Evolutionary conservation across 2,329 filamentous ascomycete genomes (phyloP).

Genomic region (Elsinoe arachidis): DNA sequence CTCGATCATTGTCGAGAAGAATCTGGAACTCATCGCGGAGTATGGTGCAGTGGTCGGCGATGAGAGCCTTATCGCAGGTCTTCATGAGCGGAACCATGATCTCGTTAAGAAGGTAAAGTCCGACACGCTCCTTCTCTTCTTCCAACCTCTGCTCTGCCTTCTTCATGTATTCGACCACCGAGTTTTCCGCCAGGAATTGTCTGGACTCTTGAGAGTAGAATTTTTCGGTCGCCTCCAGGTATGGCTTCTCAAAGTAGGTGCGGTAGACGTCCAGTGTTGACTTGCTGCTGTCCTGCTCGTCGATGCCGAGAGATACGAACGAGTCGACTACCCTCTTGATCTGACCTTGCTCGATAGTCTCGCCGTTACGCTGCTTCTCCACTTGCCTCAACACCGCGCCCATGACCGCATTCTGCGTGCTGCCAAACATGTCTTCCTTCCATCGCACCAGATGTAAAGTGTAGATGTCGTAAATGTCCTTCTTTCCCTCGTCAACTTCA

Average conservation of each 20-base stretch:
- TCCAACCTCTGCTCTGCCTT: constrained; percentile 85
- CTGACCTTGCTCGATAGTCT: constrained; percentile 94
- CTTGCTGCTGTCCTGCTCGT: constrained; percentile 87
- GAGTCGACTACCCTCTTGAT: constrained; percentile 97
- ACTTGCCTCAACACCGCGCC: constrained; percentile 87
- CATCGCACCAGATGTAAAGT: constrained; percentile 92
- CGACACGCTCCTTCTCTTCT: constrained; percentile 90
- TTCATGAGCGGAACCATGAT: constrained; percentile 78
- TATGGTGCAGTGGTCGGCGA: constrained; percentile 76
- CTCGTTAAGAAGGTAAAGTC: constrained; percentile 83
- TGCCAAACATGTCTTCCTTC: constrained; percentile 82
- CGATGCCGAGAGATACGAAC: constrained; percentile 84
- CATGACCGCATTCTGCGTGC: constrained; percentile 85
- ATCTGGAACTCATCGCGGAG: constrained; percentile 93
- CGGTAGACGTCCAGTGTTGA: constrained; percentile 93
- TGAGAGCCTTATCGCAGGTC: constrained; percentile 79
- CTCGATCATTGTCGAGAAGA: constrained; percentile 84
- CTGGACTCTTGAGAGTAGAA: constrained; percentile 93
- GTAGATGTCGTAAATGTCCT: constrained; percentile 96
- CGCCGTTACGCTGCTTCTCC: constrained; percentile 92
- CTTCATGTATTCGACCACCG: constrained; percentile 99
- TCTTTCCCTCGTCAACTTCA: constrained; percentile 98
- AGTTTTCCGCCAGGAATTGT: constrained; percentile 92
- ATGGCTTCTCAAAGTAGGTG: constrained; percentile 84
- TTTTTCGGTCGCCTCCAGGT: constrained; percentile 69